Conservation (phyloP, 441 rosid species). For the Raphanus hybrid region DNA sequence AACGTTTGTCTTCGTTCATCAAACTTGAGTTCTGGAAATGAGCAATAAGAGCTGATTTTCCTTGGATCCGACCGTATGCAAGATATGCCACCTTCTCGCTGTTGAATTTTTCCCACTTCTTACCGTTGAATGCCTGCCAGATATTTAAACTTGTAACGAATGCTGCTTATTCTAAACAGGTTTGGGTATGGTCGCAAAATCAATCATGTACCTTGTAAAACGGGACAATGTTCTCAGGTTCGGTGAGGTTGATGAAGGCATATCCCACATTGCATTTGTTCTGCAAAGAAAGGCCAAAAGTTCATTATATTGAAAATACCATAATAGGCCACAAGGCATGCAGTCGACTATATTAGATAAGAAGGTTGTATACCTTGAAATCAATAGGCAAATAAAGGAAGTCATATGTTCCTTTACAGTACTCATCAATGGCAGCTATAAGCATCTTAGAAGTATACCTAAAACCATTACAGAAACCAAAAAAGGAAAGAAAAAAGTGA, state of each 20-base stretch:
- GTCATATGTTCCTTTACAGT: conserved; percentile 68
- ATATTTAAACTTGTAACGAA: conserved; percentile 23
- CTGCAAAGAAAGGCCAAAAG: conserved; percentile 24
- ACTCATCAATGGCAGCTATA: conserved; percentile 70
- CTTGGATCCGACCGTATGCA: conserved; percentile 81
- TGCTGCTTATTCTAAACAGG: neutral
- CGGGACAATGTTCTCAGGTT: conserved; percentile 47
- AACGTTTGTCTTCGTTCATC: conserved; percentile 86
- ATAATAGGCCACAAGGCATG: neutral
- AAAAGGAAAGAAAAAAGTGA: neutral
- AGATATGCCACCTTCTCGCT: conserved; percentile 83
- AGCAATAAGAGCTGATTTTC: conserved; percentile 73
- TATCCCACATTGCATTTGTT: conserved; percentile 60
- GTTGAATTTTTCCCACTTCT: conserved; percentile 84
- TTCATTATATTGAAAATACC: neutral
- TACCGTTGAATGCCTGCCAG: conserved; percentile 75
- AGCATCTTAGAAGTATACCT: conserved; percentile 85
- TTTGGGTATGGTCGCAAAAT: neutral
- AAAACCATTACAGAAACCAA: conserved; percentile 17
- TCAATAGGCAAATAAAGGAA: conserved; percentile 75
- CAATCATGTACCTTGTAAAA: conserved; percentile 45
- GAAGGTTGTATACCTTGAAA: conserved; percentile 56
- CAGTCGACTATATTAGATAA: neutral
- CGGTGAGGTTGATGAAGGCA: conserved; percentile 55
- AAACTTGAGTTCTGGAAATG: conserved; percentile 84